Evolutionary conservation across 129 eudicot species (phyloP), one percentile per base, ranked within the genome.

Genomic region (Helianthus tuberosus): DNA sequence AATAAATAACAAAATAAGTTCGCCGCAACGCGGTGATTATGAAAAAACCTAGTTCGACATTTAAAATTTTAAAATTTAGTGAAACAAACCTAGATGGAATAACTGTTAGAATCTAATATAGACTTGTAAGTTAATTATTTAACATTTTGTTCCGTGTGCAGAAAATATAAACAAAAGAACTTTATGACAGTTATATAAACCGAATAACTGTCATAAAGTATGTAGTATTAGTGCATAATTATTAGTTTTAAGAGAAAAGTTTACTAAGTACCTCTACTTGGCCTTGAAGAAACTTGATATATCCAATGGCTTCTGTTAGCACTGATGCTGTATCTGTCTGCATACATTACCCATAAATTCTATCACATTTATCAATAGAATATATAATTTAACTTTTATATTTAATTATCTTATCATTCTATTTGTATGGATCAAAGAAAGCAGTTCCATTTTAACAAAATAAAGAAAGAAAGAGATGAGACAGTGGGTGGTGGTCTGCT

Each of bases 281-380:
- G 80, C 66, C 84, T 66, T 91, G 97, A 67, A 91, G 94, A 79
- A 91, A 91, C 85, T 91, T 91, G 86, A 91, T 91, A 53, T 91
- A 91, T 63, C 97, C 97, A 66, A 88, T 91, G 72, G 97, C 94
- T 81, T 91, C 97, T 89, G 86, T 91, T 20, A 91, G 81, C 66
- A 91, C 97, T 8, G 97, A 88, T 64, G 97, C 97, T n/a, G 97
- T 91, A 75, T 91, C 97, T 35, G 97, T 91, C 97, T 91, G 97
- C 79, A 87, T 43, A 75, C 71, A 66, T 82, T 78, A 77, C 68
- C 80, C 86, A 82, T 25, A 54, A 68, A 6, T 41, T 7, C 8
- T 23, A 39, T 71, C 66, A 69, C 64, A 55, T 35, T 53, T 49
- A 69, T 52, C 50, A 17, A 71, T n/a, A 71, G 13, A 2, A 32